Percentiles rank a stretch among this genome's conserved stretches.
phyloP scores from a whole-genome alignment of 2,329 filamentous ascomycete genomes.

The Aspergillus brasiliensis region DNA sequence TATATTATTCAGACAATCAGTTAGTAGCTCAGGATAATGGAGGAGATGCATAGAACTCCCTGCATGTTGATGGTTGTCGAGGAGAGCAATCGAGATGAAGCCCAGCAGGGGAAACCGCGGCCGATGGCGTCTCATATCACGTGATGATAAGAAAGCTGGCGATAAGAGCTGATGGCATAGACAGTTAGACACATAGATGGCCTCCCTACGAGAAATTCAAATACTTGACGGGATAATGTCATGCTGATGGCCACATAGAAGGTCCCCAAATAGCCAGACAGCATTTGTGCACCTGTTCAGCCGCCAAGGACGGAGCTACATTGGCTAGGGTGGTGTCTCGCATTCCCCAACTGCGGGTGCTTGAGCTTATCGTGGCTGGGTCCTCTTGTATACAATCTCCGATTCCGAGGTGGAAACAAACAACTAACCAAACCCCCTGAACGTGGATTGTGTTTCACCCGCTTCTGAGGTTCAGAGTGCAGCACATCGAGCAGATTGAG shows the following conservation, averaged over 20 bases:
- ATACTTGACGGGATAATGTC: no score
- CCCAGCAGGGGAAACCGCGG: constrained; percentile 11
- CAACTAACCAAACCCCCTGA: background rate
- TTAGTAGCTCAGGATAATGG: background rate
- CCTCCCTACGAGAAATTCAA: background rate
- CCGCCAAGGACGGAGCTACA: no score
- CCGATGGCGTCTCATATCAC: constrained; percentile 12
- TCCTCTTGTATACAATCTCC: background rate
- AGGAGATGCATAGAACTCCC: background rate
- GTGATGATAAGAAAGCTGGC: constrained; percentile 1
- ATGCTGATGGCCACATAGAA: no score
- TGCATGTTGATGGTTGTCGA: constrained; percentile 1
- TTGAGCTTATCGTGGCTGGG: no score
- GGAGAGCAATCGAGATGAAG: background rate
- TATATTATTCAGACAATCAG: background rate
- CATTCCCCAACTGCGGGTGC: no score
- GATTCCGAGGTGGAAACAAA: background rate
- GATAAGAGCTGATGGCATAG: background rate
- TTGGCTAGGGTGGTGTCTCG: no score
- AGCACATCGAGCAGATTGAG: background rate
- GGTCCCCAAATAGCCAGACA: no score
- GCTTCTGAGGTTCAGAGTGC: background rate
- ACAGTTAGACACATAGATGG: background rate
- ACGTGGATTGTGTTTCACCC: background rate
- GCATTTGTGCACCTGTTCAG: no score